Evolutionary conservation across 352 stramenopile species (phyloP).

Genomic region (Phytophthora pisi): DNA sequence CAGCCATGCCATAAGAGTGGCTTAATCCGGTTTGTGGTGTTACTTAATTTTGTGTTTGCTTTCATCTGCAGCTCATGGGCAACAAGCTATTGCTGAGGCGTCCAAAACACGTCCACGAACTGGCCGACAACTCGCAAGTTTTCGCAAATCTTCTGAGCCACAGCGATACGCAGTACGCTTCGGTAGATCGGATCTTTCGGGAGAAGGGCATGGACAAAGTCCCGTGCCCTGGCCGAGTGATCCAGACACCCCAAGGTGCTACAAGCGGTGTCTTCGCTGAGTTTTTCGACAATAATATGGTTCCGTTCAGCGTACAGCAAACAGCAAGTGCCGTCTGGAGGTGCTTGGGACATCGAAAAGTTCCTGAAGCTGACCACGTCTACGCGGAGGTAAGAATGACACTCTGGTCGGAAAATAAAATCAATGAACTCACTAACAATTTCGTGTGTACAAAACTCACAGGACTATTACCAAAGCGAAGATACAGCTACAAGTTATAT

Average conservation of each 20-base stretch:
- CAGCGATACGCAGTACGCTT: neutral
- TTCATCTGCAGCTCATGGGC: neutral
- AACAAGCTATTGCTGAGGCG: neutral
- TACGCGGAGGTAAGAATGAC: neutral
- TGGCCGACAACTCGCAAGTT: neutral
- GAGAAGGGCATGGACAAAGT: neutral
- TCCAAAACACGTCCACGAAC: neutral
- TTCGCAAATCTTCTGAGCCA: neutral
- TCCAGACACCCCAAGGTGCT: neutral
- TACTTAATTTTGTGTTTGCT: neutral
- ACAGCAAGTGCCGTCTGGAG: neutral
- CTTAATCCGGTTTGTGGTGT: neutral
- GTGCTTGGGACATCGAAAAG: neutral
- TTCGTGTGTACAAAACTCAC: neutral
- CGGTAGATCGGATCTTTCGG: neutral
- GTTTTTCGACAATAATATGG: constrained; percentile 3
- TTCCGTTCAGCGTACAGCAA: neutral
- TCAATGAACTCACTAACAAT: neutral
- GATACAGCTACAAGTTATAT: neutral
- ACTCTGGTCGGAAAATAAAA: neutral
- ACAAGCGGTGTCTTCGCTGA: neutral
- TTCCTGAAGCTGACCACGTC: neutral
- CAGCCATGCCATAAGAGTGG: neutral
- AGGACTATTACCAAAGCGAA: neutral
- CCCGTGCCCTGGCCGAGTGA: neutral